Conservation (phyloP, 208 protist species). For the Trypanosoma vivax region DNA sequence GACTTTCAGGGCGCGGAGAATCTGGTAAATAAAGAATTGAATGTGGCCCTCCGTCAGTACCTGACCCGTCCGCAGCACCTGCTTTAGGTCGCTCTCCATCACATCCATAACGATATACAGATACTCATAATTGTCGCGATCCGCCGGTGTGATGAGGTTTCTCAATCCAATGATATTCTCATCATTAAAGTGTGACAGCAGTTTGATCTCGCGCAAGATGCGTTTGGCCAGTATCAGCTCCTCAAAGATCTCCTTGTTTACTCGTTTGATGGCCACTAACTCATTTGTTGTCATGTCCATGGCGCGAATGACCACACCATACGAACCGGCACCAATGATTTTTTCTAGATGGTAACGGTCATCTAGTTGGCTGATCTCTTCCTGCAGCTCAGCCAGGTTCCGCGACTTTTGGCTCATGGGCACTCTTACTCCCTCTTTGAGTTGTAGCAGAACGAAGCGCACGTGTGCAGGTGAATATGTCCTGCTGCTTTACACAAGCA, state of each 20-base stretch:
- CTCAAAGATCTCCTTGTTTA: conserved; percentile 94
- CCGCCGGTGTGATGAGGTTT: conserved; percentile 76
- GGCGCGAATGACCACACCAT: conserved; percentile 87
- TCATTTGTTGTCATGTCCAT: conserved; percentile 64
- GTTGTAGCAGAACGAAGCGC: neutral
- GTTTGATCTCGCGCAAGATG: conserved; percentile 93
- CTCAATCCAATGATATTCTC: conserved; percentile 89
- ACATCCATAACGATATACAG: conserved; percentile 95
- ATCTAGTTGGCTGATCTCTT: conserved; percentile 72
- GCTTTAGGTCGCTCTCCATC: conserved; percentile 95
- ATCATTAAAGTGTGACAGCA: conserved; percentile 86
- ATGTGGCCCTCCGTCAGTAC: conserved; percentile 89
- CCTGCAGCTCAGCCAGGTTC: conserved; percentile 63
- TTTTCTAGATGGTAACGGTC: conserved; percentile 82
- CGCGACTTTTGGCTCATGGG: conserved; percentile 9
- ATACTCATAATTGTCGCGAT: conserved; percentile 71
- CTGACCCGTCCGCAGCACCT: conserved; percentile 90
- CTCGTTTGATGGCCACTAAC: conserved; percentile 92
- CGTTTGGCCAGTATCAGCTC: conserved; percentile 89
- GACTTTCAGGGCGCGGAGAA: conserved; percentile 89
- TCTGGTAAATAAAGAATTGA: conserved; percentile 96
- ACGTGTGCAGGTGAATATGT: neutral
- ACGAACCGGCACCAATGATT: conserved; percentile 88
- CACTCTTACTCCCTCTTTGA: neutral
- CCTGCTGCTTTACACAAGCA: neutral